phyloP scores from a whole-genome alignment of 306 rosid genomes.

The Betula pendula region DNA sequence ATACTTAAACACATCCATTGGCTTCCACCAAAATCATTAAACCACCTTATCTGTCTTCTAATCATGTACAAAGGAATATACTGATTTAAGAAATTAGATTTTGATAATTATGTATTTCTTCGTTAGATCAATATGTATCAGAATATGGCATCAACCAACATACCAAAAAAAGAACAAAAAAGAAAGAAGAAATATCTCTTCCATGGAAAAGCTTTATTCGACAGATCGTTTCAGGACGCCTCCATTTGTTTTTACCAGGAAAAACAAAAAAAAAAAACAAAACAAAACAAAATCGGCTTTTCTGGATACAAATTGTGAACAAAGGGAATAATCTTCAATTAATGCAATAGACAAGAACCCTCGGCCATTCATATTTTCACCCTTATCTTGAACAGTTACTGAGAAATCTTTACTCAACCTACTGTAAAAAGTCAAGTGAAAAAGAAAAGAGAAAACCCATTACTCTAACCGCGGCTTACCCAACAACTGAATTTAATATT shows the following conservation, averaged over 20 bases:
- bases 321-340: constrained; percentile 28
- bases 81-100: constrained; percentile 4
- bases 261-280: too few relatives aligned
- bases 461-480: constrained; percentile 13
- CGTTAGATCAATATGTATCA: background rate
- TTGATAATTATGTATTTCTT: constrained; percentile 8
- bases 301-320: background rate
- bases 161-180: background rate
- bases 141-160: constrained; percentile 6
- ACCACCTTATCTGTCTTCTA: constrained; percentile 20
- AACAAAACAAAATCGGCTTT: background rate
- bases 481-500: background rate
- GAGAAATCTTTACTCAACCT: constrained; percentile 27
- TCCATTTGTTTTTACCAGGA: constrained; percentile 1
- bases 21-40: background rate
- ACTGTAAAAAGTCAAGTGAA: constrained; percentile 5
- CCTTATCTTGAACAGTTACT: constrained; percentile 29
- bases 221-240: background rate
- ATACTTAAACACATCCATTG: background rate
- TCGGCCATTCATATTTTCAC: background rate
- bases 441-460: background rate
- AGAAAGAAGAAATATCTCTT: background rate
- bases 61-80: constrained; percentile 9
- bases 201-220: background rate
- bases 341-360: constrained; percentile 18